Percentiles rank a stretch among this genome's conserved stretches.
These are phyloP conservation scores for Cyberlindnera samutprakarnensis DNA, from an alignment of 805 yeast species.

Conservation along the genomic window DNA sequence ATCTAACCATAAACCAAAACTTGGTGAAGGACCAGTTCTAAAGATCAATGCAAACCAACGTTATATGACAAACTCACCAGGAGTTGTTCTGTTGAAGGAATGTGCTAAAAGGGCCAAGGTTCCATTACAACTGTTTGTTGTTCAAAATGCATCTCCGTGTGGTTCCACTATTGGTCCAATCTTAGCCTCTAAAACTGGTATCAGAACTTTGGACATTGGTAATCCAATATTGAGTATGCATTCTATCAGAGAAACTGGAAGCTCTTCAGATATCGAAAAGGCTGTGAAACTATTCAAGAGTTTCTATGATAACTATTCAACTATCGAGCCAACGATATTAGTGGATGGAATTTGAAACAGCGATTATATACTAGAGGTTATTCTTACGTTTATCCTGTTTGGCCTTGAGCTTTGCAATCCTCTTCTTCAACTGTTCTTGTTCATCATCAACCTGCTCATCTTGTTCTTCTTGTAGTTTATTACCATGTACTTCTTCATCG, in stretches of 20 bases:
- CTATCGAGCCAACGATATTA: conserved; percentile 34
- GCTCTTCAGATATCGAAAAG: conserved; percentile 60
- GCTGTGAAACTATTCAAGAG: conserved; percentile 55
- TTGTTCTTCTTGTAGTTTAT: conserved; percentile 7
- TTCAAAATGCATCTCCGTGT: conserved; percentile 86
- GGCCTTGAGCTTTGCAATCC: conserved; percentile 18
- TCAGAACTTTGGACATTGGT: conserved; percentile 83
- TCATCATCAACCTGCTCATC: conserved; percentile 19
- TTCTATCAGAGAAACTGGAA: conserved; percentile 87
- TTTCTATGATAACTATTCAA: conserved; percentile 44
- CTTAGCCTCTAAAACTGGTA: conserved; percentile 78
- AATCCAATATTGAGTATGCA: conserved; percentile 93
- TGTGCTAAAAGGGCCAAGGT: conserved; percentile 59
- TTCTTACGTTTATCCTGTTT: conserved; percentile 17
- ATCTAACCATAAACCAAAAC: conserved; percentile 63
- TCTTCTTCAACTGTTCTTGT: conserved; percentile 15
- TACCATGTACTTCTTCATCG: conserved; percentile 24
- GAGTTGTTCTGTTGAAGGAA: conserved; percentile 68
- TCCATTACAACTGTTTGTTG: conserved; percentile 93
- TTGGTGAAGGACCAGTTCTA: conserved; percentile 88
- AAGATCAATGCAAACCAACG: conserved; percentile 94
- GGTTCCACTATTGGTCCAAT: conserved; percentile 97
- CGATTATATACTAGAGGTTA: not conserved
- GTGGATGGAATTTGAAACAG: conserved; percentile 23
- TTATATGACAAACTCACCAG: conserved; percentile 89